Evolutionary conservation across 2,329 filamentous ascomycete genomes (phyloP), one percentile per base, ranked within the genome.

Genomic region (Colletotrichum cereale): DNA sequence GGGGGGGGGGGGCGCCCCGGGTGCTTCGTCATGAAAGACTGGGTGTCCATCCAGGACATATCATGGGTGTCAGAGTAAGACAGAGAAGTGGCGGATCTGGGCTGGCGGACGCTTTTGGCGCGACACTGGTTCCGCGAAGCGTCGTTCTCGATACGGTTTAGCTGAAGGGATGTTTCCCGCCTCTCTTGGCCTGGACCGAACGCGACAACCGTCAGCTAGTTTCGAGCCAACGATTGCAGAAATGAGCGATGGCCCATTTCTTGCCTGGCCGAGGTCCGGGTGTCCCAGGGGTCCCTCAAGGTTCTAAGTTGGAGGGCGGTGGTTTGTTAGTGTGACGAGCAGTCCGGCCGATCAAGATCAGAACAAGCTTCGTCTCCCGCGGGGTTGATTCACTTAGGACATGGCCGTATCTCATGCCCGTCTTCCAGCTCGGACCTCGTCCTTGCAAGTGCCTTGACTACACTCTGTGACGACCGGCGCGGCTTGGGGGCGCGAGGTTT

Each of bases 61-160:
- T 60, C 65, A 63, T 64, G 65, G 58, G 66, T 71, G 52, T 47
- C 53, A 60, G 57, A 53, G 69, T 71, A 63, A 71, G 69, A 71
- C 65, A 71, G 34, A 55, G 44, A 62, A 36, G 29, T 68, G 69
- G 69, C 69, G 65, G 58, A 63, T 64, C 31, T 47, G 38, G 50
- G 55, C 65, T 40, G 38, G 52, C 53, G 47, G 52, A 64, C 53
- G 58, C 65, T 63, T 57, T 57, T 26, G 69, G 69, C 68, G 65
- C 58, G 42, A 63, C 52, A 48, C 58, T 56, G 52, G 47, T 3
- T 42, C 48, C 48, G 26, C 47, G 44, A 47, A 55, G 58, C 29
- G 42, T 55, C n/a, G 31, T 34, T 47, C 38, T 64, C 65, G 24
- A 36, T 47, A 53, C 47, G 38, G 65, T 29, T 65, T 63, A 68